These are phyloP conservation scores for Podila verticillata DNA, from an alignment of 192 early-diverging fungal genomes.

Conservation along the genomic window DNA sequence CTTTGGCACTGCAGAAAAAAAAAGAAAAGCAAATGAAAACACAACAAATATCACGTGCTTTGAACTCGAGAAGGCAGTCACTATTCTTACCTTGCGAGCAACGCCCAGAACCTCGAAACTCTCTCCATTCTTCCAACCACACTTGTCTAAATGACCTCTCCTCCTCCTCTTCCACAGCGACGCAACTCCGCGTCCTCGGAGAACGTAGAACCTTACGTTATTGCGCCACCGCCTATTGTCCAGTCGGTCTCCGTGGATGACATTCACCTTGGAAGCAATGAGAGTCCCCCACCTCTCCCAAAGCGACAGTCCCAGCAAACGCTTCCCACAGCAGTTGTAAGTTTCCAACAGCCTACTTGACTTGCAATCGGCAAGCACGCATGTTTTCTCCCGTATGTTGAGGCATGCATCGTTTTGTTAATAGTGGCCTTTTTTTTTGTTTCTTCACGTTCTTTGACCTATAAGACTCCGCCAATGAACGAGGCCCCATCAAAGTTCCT, in stretches of 20 bases:
- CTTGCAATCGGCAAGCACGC: no score
- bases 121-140: background rate
- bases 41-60: no score
- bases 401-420: no score
- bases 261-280: background rate
- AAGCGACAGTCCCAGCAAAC: conserved; percentile 1
- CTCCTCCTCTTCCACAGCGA: conserved; percentile 16
- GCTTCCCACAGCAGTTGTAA: conserved; percentile 13
- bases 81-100: no score
- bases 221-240: background rate
- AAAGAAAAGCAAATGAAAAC: no score
- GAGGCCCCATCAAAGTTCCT: background rate
- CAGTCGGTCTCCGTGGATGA: background rate
- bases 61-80: no score
- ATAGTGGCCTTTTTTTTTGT: background rate
- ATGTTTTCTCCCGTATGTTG: no score
- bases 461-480: conserved; percentile 18
- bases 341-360: conserved; percentile 1
- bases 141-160: background rate
- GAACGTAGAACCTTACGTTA: conserved; percentile 2
- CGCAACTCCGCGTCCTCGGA: background rate
- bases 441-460: background rate
- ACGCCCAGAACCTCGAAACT: no score
- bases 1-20: no score
- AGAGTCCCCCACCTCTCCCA: conserved; percentile 18